Conservation (phyloP, 2,329 filamentous ascomycete genomes). For the Laburnicola sp. region DNA sequence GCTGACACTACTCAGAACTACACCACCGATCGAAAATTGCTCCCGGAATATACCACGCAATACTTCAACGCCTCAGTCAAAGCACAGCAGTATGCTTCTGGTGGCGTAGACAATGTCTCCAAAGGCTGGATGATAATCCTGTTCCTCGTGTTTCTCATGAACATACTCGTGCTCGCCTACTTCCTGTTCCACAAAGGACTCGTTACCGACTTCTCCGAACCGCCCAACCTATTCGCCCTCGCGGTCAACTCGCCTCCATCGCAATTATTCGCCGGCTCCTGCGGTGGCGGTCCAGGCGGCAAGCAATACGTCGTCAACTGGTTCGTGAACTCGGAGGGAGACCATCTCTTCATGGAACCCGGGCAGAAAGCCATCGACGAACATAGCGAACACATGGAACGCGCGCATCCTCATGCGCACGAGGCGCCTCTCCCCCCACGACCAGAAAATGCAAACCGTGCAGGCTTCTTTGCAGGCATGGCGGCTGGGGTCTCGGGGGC, state of each 20-base stretch:
- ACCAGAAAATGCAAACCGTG: background rate
- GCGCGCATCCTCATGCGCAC: conserved; percentile 11
- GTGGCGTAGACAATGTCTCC: conserved; percentile 64
- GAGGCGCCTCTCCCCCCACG: background rate
- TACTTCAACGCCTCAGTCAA: conserved; percentile 66
- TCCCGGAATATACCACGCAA: conserved; percentile 56
- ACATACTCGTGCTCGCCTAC: conserved; percentile 67
- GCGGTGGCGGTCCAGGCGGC: conserved; percentile 59
- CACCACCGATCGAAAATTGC: conserved; percentile 23
- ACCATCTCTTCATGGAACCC: conserved; percentile 58
- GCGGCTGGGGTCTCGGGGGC: background rate
- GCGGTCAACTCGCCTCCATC: conserved; percentile 67
- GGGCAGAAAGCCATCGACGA: conserved; percentile 38
- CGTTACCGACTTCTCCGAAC: conserved; percentile 78
- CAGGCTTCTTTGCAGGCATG: conserved; percentile 6
- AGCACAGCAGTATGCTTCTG: conserved; percentile 71
- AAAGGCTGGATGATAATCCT: conserved; percentile 69
- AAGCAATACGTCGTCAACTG: conserved; percentile 53
- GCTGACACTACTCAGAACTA: conserved; percentile 45
- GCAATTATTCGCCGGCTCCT: conserved; percentile 56
- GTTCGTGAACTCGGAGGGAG: conserved; percentile 52
- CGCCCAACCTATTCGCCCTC: conserved; percentile 72
- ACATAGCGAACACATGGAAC: conserved; percentile 12
- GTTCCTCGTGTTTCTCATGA: conserved; percentile 66
- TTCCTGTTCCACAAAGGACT: conserved; percentile 62